A percentile compares a stretch with the other conserved stretches of the same genome.
phyloP scores from a whole-genome alignment of 2,329 filamentous ascomycete genomes.

The Botrytis squamosa region DNA sequence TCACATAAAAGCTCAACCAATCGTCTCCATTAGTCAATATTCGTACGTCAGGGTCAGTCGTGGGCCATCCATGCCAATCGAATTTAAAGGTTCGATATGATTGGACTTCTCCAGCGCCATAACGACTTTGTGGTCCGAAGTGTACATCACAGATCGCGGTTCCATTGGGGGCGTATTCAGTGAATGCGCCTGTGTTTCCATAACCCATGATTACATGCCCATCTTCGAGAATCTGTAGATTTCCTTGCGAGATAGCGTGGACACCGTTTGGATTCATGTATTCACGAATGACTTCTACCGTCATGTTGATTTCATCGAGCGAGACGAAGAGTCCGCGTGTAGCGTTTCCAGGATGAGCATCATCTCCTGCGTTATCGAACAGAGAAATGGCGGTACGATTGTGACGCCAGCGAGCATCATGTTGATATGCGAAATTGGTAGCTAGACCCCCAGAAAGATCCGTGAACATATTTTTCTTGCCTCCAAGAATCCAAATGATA shows the following conservation, averaged over 20 bases:
- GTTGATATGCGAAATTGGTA: constrained; percentile 51
- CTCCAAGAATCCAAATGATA: constrained; percentile 50
- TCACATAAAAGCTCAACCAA: constrained; percentile 48
- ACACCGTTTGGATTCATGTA: constrained; percentile 31
- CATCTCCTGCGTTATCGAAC: constrained; percentile 32
- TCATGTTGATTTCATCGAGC: constrained; percentile 28
- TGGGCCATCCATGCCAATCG: constrained; percentile 43
- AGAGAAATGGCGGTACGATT: constrained; percentile 32
- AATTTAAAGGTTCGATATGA: constrained; percentile 44
- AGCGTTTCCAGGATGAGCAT: constrained; percentile 23
- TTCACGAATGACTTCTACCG: constrained; percentile 26
- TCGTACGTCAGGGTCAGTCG: constrained; percentile 41
- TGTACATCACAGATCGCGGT: constrained; percentile 40
- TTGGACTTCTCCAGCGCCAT: constrained; percentile 36
- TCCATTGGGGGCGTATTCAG: constrained; percentile 37
- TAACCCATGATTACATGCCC: constrained; percentile 33
- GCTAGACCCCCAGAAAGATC: constrained; percentile 38
- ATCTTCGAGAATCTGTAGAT: constrained; percentile 30
- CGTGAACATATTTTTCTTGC: constrained; percentile 46
- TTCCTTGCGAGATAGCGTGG: constrained; percentile 30
- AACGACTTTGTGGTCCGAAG: constrained; percentile 42
- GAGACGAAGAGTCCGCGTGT: constrained; percentile 32
- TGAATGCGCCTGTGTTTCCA: constrained; percentile 30
- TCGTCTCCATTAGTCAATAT: constrained; percentile 38
- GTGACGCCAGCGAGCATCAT: constrained; percentile 46